A percentile compares a stretch with the other conserved stretches of the same genome.
Evolutionary conservation across 192 early-diverging fungal species (phyloP).

Genomic region (Backusella tarrabulga): DNA sequence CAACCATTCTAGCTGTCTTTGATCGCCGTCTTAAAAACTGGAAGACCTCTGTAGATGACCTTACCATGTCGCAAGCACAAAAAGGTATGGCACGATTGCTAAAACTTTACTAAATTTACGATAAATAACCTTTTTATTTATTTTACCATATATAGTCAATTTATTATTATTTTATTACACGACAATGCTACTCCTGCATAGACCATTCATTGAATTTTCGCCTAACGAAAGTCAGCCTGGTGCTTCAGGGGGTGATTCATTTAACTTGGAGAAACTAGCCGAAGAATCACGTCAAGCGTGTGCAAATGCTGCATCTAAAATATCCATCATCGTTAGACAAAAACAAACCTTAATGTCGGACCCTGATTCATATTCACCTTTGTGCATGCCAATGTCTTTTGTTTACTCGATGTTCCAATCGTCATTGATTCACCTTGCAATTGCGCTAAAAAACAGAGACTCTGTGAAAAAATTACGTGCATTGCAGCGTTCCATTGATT

Average conservation of each 20-base stretch:
- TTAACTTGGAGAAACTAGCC: constrained; percentile 5
- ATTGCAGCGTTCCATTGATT: background rate
- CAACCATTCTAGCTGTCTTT: constrained; percentile 45
- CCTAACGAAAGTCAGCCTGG: background rate
- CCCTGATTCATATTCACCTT: constrained; percentile 3
- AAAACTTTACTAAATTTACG: constrained; percentile 5
- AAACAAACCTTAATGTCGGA: background rate
- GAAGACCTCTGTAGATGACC: constrained; percentile 19
- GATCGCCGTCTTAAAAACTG: constrained; percentile 30
- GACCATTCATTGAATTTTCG: constrained; percentile 44
- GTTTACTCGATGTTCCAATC: constrained; percentile 29
- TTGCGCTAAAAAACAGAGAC: constrained; percentile 8
- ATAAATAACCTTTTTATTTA: background rate
- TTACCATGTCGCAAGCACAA: constrained; percentile 14
- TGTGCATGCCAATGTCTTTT: constrained; percentile 20
- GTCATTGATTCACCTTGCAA: constrained; percentile 7
- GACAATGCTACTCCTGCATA: constrained; percentile 44
- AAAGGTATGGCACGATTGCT: constrained; percentile 22
- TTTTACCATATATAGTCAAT: constrained; percentile 1
- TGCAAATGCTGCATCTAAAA: constrained; percentile 15
- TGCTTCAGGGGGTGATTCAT: background rate
- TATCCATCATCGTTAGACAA: constrained; percentile 12
- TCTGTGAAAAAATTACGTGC: background rate
- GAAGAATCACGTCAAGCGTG: constrained; percentile 24
- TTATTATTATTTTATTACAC: constrained; percentile 45